Conservation (phyloP, 768 basidiomycete genomes). For the Amanita fuliginea region DNA sequence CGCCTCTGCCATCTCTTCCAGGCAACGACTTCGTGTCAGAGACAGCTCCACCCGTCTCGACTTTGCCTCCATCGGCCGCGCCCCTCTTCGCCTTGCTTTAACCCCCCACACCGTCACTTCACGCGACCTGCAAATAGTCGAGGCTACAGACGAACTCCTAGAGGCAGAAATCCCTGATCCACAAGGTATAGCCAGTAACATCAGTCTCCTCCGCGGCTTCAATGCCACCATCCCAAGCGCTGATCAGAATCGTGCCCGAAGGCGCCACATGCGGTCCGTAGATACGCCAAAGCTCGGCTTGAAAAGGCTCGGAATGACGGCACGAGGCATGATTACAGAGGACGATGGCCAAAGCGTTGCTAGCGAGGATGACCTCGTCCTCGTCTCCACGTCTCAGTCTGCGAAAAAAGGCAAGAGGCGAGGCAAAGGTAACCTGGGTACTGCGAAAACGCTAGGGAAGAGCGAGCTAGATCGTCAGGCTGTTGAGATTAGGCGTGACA, state of each 20-base stretch:
- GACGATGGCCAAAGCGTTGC: constrained; percentile 24
- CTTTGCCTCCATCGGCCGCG: constrained; percentile 73
- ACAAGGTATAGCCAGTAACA: constrained; percentile 55
- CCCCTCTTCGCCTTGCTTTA: constrained; percentile 59
- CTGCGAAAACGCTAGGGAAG: constrained; percentile 61
- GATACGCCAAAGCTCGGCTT: constrained; percentile 68
- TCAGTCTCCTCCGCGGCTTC: constrained; percentile 84
- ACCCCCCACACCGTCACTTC: constrained; percentile 64
- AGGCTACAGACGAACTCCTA: constrained; percentile 72
- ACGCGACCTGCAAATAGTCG: constrained; percentile 74
- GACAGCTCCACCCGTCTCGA: constrained; percentile 34
- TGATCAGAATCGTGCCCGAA: constrained; percentile 62
- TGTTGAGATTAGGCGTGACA: constrained; percentile 81
- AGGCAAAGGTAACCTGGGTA: constrained; percentile 57
- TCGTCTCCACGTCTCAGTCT: constrained; percentile 35
- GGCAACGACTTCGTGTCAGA: constrained; percentile 22
- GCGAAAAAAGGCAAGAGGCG: constrained; percentile 37
- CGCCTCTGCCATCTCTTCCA: constrained; percentile 55
- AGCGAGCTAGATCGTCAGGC: constrained; percentile 80
- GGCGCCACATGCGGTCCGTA: constrained; percentile 72
- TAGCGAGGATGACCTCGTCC: constrained; percentile 71
- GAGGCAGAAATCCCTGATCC: constrained; percentile 63
- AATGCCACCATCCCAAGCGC: constrained; percentile 92
- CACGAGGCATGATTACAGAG: constrained; percentile 61
- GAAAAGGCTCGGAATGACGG: constrained; percentile 68